phyloP scores from a whole-genome alignment of 495 filamentous ascomycete genomes.

The Podospora conica region DNA sequence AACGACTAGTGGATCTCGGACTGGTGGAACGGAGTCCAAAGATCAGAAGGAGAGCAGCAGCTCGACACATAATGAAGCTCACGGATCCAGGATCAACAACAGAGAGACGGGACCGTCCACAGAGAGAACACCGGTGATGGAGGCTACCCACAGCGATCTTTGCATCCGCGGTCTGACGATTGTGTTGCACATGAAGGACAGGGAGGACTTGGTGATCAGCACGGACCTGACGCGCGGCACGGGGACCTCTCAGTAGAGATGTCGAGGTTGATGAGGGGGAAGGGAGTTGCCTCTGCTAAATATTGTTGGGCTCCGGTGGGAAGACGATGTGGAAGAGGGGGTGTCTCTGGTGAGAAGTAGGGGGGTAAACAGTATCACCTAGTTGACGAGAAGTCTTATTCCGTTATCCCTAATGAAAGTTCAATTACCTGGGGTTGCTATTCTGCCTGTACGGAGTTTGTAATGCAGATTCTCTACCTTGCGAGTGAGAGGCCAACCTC shows the following conservation, averaged over 20 bases:
- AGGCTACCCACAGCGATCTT: conserved; percentile 18
- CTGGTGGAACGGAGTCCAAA: background rate
- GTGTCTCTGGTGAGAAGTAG: background rate
- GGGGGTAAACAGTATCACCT: background rate
- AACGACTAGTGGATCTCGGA: background rate
- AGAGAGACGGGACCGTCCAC: background rate
- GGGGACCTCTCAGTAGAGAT: background rate
- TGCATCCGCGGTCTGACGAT: conserved; percentile 42
- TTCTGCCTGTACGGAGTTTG: background rate
- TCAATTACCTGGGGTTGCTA: background rate
- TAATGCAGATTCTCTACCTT: too few relatives aligned
- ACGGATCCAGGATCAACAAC: background rate
- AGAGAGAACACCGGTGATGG: background rate
- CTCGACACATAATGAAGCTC: background rate
- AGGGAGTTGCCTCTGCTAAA: background rate
- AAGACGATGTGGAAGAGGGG: background rate
- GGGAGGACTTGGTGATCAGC: conserved; percentile 43
- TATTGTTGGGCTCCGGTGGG: background rate
- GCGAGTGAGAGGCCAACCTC: too few relatives aligned
- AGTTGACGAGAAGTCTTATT: background rate
- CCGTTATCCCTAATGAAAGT: background rate
- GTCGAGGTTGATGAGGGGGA: background rate
- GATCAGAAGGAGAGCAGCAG: background rate
- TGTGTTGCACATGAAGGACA: conserved; percentile 38
- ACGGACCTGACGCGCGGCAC: conserved; percentile 30